phyloP scores from a whole-genome alignment of 805 yeast species.

The Suhomyces vadensis region DNA sequence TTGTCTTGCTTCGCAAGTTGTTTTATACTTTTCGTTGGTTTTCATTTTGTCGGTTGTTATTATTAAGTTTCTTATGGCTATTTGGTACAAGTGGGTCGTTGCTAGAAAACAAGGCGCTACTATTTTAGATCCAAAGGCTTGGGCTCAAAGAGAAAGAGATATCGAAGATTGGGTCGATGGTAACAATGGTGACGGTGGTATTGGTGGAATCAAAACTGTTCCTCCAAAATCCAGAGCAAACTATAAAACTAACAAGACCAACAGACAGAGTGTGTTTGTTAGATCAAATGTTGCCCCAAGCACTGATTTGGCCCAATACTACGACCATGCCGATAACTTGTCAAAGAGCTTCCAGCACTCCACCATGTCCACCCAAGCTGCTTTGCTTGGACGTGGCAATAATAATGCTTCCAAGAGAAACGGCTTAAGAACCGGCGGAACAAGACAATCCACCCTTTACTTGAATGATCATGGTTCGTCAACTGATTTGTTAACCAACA shows the following conservation, averaged over 20 bases:
- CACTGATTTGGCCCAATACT: conserved; percentile 36
- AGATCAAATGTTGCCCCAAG: conserved; percentile 40
- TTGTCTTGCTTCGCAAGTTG: conserved; percentile 87
- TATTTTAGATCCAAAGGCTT: conserved; percentile 54
- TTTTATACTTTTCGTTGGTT: conserved; percentile 74
- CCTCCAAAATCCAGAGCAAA: conserved; percentile 55
- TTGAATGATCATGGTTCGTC: conserved; percentile 35
- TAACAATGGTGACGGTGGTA: conserved; percentile 36
- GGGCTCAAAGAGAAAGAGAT: conserved; percentile 62
- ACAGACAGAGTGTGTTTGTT: conserved; percentile 44
- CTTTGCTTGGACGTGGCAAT: conserved; percentile 26
- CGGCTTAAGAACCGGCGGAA: conserved; percentile 16
- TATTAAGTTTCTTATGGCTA: conserved; percentile 78
- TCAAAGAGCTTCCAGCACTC: conserved; percentile 48
- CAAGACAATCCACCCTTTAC: conserved; percentile 31
- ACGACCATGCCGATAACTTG: conserved; percentile 33
- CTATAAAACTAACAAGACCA: conserved; percentile 35
- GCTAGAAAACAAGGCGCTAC: conserved; percentile 76
- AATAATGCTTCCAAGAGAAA: conserved; percentile 11
- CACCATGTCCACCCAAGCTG: conserved; percentile 70
- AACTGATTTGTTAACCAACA: conserved; percentile 33
- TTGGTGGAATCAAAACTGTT: conserved; percentile 49
- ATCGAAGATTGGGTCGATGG: conserved; percentile 84
- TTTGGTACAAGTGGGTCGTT: conserved; percentile 84
- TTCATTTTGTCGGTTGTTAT: conserved; percentile 82